phyloP scores from a whole-genome alignment of 768 basidiomycete genomes.

The Psilocybe sp. region DNA sequence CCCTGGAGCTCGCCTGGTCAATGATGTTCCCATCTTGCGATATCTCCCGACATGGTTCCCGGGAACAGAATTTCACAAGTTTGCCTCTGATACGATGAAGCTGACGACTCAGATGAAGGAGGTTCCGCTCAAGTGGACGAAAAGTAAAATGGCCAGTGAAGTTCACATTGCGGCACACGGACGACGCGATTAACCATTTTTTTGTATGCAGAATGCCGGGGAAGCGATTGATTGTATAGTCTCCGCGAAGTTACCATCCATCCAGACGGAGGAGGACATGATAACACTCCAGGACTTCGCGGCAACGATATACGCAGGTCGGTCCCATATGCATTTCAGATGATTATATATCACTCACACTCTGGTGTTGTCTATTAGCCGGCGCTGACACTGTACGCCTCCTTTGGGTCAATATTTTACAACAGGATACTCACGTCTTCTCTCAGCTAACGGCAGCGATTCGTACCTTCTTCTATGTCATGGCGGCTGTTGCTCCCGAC shows the following conservation, averaged over 20 bases:
- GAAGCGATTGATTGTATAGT: too few relatives aligned
- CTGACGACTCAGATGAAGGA: neutral
- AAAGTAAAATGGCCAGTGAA: neutral
- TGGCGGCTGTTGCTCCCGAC: conserved; percentile 24
- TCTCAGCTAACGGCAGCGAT: conserved; percentile 6
- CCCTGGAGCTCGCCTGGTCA: conserved; percentile 43
- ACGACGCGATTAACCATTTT: too few relatives aligned
- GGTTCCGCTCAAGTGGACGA: neutral
- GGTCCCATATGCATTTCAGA: neutral
- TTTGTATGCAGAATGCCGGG: neutral
- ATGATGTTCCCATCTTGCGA: conserved; percentile 34
- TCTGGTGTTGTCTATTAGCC: neutral
- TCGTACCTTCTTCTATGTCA: conserved; percentile 21
- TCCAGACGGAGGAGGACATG: too few relatives aligned
- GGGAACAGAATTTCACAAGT: conserved; percentile 54
- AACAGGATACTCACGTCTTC: neutral
- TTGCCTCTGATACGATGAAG: conserved; percentile 26
- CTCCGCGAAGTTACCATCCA: too few relatives aligned
- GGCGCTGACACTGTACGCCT: conserved; percentile 2
- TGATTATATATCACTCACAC: neutral
- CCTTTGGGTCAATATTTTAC: too few relatives aligned
- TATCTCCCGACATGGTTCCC: conserved; percentile 58
- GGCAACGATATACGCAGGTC: neutral
- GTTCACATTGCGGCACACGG: too few relatives aligned
- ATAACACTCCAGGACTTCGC: too few relatives aligned